A percentile compares a stretch with the other conserved stretches of the same genome.
These are phyloP conservation scores for Fraxinus xanthoxyloides DNA, from an alignment of 305 asterid genomes.

Conservation along the genomic window DNA sequence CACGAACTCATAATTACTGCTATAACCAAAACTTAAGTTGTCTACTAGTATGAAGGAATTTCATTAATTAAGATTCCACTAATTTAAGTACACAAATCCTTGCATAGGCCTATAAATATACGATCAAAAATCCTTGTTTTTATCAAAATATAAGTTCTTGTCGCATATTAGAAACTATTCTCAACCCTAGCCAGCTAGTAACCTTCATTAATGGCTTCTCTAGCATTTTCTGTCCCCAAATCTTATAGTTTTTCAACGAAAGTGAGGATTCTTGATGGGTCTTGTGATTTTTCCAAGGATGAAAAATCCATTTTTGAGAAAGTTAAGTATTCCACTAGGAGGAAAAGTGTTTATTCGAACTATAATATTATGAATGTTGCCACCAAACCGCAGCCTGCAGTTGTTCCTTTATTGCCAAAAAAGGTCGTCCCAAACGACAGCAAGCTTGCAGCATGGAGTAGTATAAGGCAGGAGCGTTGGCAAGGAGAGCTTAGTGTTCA, in stretches of 20 bases:
- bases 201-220: conserved; percentile 49
- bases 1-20: neutral
- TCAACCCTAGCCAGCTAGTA: neutral
- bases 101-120: conserved; percentile 37
- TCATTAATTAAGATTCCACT: conserved; percentile 53
- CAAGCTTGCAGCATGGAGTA: conserved; percentile 80
- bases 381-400: conserved; percentile 31
- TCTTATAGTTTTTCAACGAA: conserved; percentile 14
- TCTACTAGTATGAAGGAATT: conserved; percentile 46
- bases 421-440: conserved; percentile 13
- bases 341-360: neutral
- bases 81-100: neutral
- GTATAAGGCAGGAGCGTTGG: conserved; percentile 78
- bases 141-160: conserved; percentile 2
- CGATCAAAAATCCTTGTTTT: conserved; percentile 1
- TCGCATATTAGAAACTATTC: neutral
- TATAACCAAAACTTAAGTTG: conserved; percentile 12
- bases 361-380: conserved; percentile 40
- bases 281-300: conserved; percentile 17
- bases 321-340: neutral
- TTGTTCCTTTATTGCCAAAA: conserved; percentile 28
- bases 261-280: neutral
- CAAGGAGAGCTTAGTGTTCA: conserved; percentile 80
- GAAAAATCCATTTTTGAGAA: conserved; percentile 23
- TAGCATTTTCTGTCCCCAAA: conserved; percentile 32